Percentiles rank a stretch among this genome's conserved stretches.
Evolutionary conservation across 2,329 filamentous ascomycete species (phyloP).

Genomic region (Hypoxylon sp.): DNA sequence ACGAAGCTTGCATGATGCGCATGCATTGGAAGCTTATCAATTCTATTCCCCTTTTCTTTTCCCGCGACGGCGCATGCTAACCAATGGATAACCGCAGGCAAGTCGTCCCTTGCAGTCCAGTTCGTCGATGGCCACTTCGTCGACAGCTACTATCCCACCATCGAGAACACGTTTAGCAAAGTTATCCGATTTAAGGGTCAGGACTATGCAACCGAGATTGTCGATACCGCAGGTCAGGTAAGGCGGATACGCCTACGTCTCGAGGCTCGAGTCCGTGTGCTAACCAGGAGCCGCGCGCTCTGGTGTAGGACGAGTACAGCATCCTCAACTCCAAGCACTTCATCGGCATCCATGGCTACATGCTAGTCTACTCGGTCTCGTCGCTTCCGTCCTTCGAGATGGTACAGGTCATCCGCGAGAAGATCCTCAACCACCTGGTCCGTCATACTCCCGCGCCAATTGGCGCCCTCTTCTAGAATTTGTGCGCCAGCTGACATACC

Average conservation of each 20-base stretch:
- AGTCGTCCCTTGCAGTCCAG: constrained; percentile 95
- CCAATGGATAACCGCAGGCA: constrained; percentile 65
- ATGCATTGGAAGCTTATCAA: no score
- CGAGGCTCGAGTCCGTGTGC: constrained; percentile 2
- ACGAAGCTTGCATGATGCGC: no score
- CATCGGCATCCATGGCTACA: constrained; percentile 98
- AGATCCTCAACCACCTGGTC: constrained; percentile 95
- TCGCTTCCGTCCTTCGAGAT: constrained; percentile 96
- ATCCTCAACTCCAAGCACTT: constrained; percentile 99
- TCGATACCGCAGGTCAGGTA: constrained; percentile 96
- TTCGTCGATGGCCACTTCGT: constrained; percentile 98
- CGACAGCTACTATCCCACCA: constrained; percentile 98
- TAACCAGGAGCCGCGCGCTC: constrained; percentile 21
- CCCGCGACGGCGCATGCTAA: constrained; percentile 16
- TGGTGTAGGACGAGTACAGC: constrained; percentile 87
- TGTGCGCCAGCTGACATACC: constrained; percentile 10
- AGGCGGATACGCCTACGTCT: constrained; percentile 34
- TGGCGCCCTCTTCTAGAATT: background rate
- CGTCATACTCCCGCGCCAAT: constrained; percentile 44
- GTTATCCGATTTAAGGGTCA: constrained; percentile 92
- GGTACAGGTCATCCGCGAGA: constrained; percentile 94
- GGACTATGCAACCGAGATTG: constrained; percentile 95
- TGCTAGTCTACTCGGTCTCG: constrained; percentile 97
- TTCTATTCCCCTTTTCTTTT: no score
- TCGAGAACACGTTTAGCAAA: constrained; percentile 98